These are phyloP conservation scores for Zygnema circumcarinatum DNA, from an alignment of 139 green algal genomes.

Conservation along the genomic window DNA sequence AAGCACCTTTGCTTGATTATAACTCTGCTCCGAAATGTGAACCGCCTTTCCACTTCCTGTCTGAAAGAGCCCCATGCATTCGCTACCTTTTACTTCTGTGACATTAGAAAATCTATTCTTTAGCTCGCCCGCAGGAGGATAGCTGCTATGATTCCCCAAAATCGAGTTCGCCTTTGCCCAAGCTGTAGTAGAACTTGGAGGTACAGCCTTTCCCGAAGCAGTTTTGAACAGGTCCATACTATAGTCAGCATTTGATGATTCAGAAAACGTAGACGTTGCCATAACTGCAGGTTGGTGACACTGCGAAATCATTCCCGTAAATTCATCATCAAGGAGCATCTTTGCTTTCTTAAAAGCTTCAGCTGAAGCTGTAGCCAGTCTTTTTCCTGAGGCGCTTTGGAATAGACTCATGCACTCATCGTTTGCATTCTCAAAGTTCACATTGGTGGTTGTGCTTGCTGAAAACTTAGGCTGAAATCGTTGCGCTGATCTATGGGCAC, in stretches of 20 bases:
- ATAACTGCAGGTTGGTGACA: not conserved
- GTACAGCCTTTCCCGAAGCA: not conserved
- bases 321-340: constrained; percentile 1
- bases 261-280: not conserved
- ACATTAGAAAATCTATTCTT: not conserved
- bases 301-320: not conserved
- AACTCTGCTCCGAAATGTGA: not conserved
- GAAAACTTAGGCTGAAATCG: not conserved
- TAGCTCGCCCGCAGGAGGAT: not conserved
- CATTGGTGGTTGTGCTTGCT: no score
- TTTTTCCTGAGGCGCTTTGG: constrained; percentile 8
- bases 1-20: not conserved
- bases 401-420: not conserved
- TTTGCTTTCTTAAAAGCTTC: not conserved
- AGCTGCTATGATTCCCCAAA: not conserved
- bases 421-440: not conserved
- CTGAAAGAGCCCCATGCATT: not conserved
- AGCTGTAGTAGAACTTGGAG: not conserved
- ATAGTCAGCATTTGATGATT: not conserved
- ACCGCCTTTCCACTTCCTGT: not conserved
- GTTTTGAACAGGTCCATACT: not conserved
- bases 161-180: not conserved
- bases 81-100: not conserved
- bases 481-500: not conserved
- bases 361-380: not conserved